phyloP scores from a whole-genome alignment of 495 filamentous ascomycete genomes.

The Talaromyces thailandensis region DNA sequence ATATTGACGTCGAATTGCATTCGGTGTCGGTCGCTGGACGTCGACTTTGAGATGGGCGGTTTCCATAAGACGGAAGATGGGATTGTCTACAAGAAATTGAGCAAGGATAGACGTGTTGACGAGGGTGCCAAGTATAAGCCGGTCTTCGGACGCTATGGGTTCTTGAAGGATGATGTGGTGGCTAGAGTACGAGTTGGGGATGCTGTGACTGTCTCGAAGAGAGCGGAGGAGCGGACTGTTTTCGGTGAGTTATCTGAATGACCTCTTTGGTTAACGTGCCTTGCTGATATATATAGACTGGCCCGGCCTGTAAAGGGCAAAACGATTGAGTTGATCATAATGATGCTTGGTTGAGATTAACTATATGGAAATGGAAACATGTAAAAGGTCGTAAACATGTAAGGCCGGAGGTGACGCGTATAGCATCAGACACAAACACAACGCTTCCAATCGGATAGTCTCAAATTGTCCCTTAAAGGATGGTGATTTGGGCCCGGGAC shows the following conservation, averaged over 20 bases:
- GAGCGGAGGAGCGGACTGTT: constrained; percentile 48
- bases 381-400: not conserved
- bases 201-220: constrained; percentile 51
- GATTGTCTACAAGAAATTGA: constrained; percentile 63
- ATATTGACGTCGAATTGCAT: constrained; percentile 69
- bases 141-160: constrained; percentile 78
- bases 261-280: not conserved
- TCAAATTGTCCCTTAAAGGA: constrained; percentile 35
- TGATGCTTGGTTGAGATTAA: constrained; percentile 6
- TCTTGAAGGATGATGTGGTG: constrained; percentile 34
- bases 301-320: constrained; percentile 13
- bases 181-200: constrained; percentile 56
- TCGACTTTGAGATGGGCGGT: constrained; percentile 71
- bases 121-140: constrained; percentile 63
- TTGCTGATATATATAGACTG: constrained; percentile 19
- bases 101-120: constrained; percentile 73
- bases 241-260: constrained; percentile 45
- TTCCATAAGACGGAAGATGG: constrained; percentile 56
- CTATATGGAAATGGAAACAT: not conserved
- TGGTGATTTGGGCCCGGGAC: constrained; percentile 39
- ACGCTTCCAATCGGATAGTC: constrained; percentile 39
- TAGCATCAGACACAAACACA: constrained; percentile 16
- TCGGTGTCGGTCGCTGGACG: constrained; percentile 71
- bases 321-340: not conserved
- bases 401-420: too few relatives aligned